Base-by-base conservation (phyloP, 2,329 filamentous ascomycete species). In the Colletotrichum simmondsii region DNA sequence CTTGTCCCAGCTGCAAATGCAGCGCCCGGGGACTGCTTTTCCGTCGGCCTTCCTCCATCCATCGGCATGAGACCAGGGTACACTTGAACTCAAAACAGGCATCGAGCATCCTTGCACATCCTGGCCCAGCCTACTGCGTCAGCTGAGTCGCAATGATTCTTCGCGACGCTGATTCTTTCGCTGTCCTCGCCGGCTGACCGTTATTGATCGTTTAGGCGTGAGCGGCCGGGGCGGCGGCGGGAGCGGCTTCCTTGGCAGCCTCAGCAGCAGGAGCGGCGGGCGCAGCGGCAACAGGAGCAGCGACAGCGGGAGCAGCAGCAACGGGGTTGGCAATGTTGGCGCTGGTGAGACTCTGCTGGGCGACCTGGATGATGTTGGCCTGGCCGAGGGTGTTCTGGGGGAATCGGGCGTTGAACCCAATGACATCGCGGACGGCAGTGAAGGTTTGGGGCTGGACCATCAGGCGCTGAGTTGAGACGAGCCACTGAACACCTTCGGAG, bases 381-480 rank as follows among this genome's bases (percentile, higher is more conserved):
- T 81, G 57, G 46, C 84, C 85, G 1, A 82, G 84, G 1, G 74
- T 76, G 75, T 85, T 85, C 76, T 88, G 86, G 2, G 85, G 80
- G 71, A 82, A 85, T 24, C 86, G 81, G 5, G 85, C 79, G 79
- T 88, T 88, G 80, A 85, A 87, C 37, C 85, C 85, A 65, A 88
- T 82, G 56, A 87, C 81, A 49, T 83, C 79, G 65, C 84, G 82
- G 19, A 80, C 84, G 59, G 78, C 79, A 58, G 78, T 75, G 74
- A 84, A 87, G 16, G 84, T 83, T 12, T 77, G 59, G 10, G 80
- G 76, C 5, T 82, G 81, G 53, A 87, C 75, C 54, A 76, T 71
- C 37, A 87, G 81, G 62, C 81, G 82, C 68, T 84, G 78, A 4
- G 85, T 84, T n/a, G 84, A 81, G 8, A 88, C 85, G 65, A 86